These are phyloP conservation scores for Candida stauntonica DNA, from an alignment of 805 yeast species.

Conservation along the genomic window DNA sequence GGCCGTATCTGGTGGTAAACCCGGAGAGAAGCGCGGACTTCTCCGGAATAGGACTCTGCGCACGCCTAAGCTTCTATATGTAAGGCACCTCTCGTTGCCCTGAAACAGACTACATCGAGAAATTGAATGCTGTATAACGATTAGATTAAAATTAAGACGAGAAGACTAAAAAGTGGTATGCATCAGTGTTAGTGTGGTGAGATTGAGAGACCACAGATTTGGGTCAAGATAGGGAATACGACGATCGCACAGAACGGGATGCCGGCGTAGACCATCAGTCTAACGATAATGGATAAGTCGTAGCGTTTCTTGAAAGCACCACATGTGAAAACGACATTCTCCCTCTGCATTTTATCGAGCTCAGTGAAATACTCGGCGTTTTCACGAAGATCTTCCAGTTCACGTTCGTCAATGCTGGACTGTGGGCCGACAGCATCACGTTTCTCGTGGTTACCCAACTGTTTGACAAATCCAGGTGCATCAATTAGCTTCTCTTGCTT, in stretches of 20 bases:
- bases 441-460: conserved; percentile 11
- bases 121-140: too few relatives aligned
- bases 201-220: conserved; percentile 11
- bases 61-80: too few relatives aligned
- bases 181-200: conserved; percentile 9
- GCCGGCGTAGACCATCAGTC: conserved; percentile 79
- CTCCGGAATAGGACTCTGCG: too few relatives aligned
- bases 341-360: conserved; percentile 22
- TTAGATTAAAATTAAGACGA: too few relatives aligned
- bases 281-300: conserved; percentile 72
- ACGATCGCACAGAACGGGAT: conserved; percentile 52
- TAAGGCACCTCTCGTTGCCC: too few relatives aligned
- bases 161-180: too few relatives aligned
- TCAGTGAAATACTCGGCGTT: conserved; percentile 18
- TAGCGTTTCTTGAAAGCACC: conserved; percentile 58
- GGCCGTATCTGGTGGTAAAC: too few relatives aligned
- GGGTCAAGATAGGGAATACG: conserved; percentile 27
- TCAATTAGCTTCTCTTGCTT: conserved; percentile 25
- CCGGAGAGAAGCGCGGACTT: too few relatives aligned
- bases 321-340: conserved; percentile 27
- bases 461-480: conserved; percentile 15
- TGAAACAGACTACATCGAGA: too few relatives aligned
- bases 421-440: conserved; percentile 25
- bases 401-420: conserved; percentile 23
- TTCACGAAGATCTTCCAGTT: conserved; percentile 20